These are phyloP conservation scores for Epichloe hybrida DNA, from an alignment of 2,329 filamentous ascomycete genomes.

Conservation along the genomic window DNA sequence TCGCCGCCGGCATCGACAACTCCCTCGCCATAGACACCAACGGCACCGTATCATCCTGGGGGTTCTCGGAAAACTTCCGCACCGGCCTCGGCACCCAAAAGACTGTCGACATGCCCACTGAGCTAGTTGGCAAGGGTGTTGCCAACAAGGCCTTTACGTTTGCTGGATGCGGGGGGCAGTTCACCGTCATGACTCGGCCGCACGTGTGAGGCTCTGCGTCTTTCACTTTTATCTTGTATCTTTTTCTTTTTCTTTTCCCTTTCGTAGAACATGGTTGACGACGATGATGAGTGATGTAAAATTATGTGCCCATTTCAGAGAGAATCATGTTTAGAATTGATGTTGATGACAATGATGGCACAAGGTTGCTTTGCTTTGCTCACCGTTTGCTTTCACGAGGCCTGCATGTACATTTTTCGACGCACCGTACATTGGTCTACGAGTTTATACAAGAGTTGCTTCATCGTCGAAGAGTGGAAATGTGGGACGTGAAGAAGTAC, in stretches of 20 bases:
- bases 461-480: too few species aligned
- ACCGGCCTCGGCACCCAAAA: slow-evolving; percentile 49
- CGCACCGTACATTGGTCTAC: too few species aligned
- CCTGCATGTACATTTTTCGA: too few species aligned
- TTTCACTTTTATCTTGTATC: not conserved
- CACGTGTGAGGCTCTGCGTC: not conserved
- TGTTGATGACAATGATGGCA: not conserved
- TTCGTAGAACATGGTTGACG: not conserved
- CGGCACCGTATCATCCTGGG: slow-evolving; percentile 58
- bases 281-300: not conserved
- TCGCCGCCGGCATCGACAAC: slow-evolving; percentile 51
- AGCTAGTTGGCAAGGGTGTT: slow-evolving; percentile 1
- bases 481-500: too few species aligned
- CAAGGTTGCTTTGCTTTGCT: not conserved
- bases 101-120: slow-evolving; percentile 1
- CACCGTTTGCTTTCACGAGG: too few species aligned
- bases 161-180: slow-evolving; percentile 6
- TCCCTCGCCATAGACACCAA: slow-evolving; percentile 52
- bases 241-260: not conserved
- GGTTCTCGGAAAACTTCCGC: slow-evolving; percentile 59
- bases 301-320: not conserved
- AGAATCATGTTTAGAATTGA: not conserved
- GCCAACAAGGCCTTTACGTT: slow-evolving; percentile 1
- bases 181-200: slow-evolving; percentile 3
- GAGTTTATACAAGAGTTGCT: too few species aligned